phyloP scores from a whole-genome alignment of 352 stramenopile genomes.

The Pythium coloratum region DNA sequence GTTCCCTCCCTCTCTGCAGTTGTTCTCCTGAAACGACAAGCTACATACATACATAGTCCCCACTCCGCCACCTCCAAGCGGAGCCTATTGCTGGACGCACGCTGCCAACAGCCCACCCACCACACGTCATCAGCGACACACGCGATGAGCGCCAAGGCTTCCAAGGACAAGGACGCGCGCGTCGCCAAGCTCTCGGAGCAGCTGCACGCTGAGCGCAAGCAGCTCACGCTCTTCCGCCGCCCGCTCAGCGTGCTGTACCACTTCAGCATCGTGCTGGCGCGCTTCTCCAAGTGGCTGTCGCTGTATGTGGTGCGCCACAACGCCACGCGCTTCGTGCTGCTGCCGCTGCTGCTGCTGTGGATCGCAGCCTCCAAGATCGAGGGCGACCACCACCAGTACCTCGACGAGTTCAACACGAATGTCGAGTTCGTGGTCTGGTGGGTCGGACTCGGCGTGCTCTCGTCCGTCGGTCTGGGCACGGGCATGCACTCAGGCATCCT shows the following conservation, averaged over 20 bases:
- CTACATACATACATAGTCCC: neutral
- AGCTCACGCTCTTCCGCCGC: conserved; percentile 79
- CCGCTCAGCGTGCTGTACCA: conserved; percentile 78
- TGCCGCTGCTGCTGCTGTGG: conserved; percentile 74
- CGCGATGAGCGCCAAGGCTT: conserved; percentile 10
- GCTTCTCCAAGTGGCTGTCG: conserved; percentile 73
- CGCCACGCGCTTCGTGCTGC: conserved; percentile 72
- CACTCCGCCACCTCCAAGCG: neutral
- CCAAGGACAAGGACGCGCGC: conserved; percentile 23
- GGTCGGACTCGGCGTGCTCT: conserved; percentile 93
- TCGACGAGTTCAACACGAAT: conserved; percentile 83
- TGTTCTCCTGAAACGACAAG: conserved; percentile 26
- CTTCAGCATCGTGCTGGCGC: conserved; percentile 74
- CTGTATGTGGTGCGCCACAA: conserved; percentile 67
- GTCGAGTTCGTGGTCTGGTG: conserved; percentile 93
- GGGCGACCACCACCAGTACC: conserved; percentile 66
- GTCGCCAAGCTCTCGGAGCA: conserved; percentile 43
- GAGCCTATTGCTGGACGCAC: neutral
- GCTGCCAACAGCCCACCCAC: neutral
- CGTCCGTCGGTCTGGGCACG: conserved; percentile 92
- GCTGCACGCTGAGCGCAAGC: conserved; percentile 77
- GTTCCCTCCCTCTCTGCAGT: conserved; percentile 4
- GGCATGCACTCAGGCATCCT: conserved; percentile 95
- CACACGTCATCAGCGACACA: neutral
- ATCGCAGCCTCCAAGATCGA: conserved; percentile 59